Conservation (phyloP, 139 green algal species). For the Chlorella sorokiniana region DNA sequence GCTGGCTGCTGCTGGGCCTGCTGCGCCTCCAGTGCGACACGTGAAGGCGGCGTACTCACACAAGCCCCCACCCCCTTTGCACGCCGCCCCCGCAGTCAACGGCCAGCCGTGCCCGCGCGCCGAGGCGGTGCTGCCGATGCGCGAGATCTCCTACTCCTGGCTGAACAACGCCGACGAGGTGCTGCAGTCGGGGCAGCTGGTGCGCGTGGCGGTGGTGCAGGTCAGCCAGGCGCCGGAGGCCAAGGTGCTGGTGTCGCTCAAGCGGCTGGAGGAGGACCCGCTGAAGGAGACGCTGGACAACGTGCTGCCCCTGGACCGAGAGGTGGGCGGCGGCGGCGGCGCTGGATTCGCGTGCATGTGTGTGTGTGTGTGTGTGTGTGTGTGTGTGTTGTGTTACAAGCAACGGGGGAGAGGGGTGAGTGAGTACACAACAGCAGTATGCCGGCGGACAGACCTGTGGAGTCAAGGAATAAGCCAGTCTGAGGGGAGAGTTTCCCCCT, state of each 20-base stretch:
- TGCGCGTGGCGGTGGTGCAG: conserved; percentile 45
- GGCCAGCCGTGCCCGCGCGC: conserved; percentile 23
- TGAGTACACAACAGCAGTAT: too few relatives aligned
- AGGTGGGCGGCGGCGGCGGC: background rate
- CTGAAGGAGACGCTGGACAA: conserved; percentile 60
- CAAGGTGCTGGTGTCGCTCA: conserved; percentile 55
- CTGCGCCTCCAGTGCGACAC: too few relatives aligned
- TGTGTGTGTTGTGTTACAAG: too few relatives aligned
- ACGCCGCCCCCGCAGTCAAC: conserved; percentile 11
- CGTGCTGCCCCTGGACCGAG: conserved; percentile 46
- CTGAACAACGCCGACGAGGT: conserved; percentile 9
- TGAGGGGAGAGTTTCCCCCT: too few relatives aligned
- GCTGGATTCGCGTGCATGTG: background rate
- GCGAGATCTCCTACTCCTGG: conserved; percentile 65
- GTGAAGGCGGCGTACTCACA: too few relatives aligned
- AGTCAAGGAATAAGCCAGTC: too few relatives aligned
- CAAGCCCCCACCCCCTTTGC: too few relatives aligned
- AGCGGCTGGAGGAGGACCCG: conserved; percentile 59
- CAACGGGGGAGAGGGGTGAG: too few relatives aligned
- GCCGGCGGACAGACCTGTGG: background rate
- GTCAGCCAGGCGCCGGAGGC: background rate
- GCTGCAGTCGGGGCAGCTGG: conserved; percentile 29
- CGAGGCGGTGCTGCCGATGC: conserved; percentile 51
- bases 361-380: too few relatives aligned
- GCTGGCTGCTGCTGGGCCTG: too few relatives aligned